Evolutionary conservation across 2,329 filamentous ascomycete genomes (phyloP).

Genomic region (Xylaria hypoxylon): DNA sequence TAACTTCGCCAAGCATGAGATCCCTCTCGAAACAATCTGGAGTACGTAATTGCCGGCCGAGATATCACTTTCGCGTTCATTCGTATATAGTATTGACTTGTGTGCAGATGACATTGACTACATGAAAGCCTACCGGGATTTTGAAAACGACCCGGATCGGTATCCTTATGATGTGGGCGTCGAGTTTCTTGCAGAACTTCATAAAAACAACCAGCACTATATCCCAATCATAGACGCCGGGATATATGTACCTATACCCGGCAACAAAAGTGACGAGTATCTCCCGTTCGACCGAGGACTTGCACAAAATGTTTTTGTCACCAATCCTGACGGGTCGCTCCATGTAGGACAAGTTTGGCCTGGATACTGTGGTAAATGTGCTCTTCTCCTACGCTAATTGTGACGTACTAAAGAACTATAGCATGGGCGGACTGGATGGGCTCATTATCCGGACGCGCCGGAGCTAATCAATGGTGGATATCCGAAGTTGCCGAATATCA

Average conservation of each 20-base stretch:
- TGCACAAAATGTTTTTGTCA: slow-evolving; percentile 64
- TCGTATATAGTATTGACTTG: slow-evolving; percentile 55
- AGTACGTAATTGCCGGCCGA: slow-evolving; percentile 46
- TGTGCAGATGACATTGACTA: slow-evolving; percentile 75
- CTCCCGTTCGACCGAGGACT: slow-evolving; percentile 71
- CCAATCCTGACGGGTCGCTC: slow-evolving; percentile 68
- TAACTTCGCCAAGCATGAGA: slow-evolving; percentile 71
- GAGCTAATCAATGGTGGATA: slow-evolving; percentile 76
- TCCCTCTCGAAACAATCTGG: slow-evolving; percentile 81
- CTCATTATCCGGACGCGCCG: slow-evolving; percentile 68
- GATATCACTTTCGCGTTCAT: slow-evolving; percentile 45
- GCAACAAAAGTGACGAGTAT: slow-evolving; percentile 74
- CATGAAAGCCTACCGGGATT: slow-evolving; percentile 72
- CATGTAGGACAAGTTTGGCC: slow-evolving; percentile 78
- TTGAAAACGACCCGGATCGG: slow-evolving; percentile 69
- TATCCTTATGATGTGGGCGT: slow-evolving; percentile 69
- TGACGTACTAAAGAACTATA: slow-evolving; percentile 35
- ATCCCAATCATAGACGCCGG: slow-evolving; percentile 80
- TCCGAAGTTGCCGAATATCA: slow-evolving; percentile 70
- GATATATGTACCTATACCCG: slow-evolving; percentile 76
- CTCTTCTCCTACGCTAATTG: neutral
- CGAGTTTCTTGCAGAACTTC: slow-evolving; percentile 70
- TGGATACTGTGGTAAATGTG: slow-evolving; percentile 64
- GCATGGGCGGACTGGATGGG: slow-evolving; percentile 79
- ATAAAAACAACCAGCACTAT: slow-evolving; percentile 74